phyloP scores from a whole-genome alignment of 2,329 filamentous ascomycete species.

The Bretziella fagacearum region DNA sequence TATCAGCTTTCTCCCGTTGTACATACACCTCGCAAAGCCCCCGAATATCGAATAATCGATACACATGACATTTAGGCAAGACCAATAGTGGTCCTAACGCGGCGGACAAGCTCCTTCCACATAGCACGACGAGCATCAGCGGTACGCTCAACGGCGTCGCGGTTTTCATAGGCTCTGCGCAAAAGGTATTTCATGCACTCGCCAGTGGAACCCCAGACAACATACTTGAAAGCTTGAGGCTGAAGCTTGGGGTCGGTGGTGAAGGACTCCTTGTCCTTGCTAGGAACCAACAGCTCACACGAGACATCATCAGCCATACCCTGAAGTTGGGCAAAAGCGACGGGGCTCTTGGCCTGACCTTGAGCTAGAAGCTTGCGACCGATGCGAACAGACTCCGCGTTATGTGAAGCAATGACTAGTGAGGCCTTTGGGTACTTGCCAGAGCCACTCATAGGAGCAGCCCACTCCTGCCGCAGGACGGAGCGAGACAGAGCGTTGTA shows the following conservation, averaged over 20 bases:
- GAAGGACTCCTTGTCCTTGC: slow-evolving; percentile 4
- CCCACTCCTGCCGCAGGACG: slow-evolving; percentile 49
- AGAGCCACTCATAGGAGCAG: slow-evolving; percentile 25
- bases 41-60: not conserved
- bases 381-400: slow-evolving; percentile 49
- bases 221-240: slow-evolving; percentile 43
- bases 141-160: slow-evolving; percentile 49
- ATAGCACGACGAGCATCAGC: slow-evolving; percentile 44
- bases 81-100: slow-evolving; percentile 30
- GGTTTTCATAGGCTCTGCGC: slow-evolving; percentile 47
- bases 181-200: slow-evolving; percentile 80
- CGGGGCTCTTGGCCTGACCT: slow-evolving; percentile 25
- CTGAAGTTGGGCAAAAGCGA: slow-evolving; percentile 53
- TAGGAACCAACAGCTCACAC: slow-evolving; percentile 34
- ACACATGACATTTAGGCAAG: slow-evolving; percentile 18
- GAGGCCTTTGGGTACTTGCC: slow-evolving; percentile 38
- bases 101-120: slow-evolving; percentile 41
- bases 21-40: too few species aligned
- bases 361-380: slow-evolving; percentile 35
- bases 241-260: slow-evolving; percentile 6
- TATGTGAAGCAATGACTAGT: slow-evolving; percentile 70
- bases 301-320: slow-evolving; percentile 94
- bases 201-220: slow-evolving; percentile 52
- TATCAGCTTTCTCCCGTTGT: too few species aligned
- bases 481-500: slow-evolving; percentile 57